Evolutionary conservation across 2,329 filamentous ascomycete genomes (phyloP).

Genomic region (Fusarium lateritium): DNA sequence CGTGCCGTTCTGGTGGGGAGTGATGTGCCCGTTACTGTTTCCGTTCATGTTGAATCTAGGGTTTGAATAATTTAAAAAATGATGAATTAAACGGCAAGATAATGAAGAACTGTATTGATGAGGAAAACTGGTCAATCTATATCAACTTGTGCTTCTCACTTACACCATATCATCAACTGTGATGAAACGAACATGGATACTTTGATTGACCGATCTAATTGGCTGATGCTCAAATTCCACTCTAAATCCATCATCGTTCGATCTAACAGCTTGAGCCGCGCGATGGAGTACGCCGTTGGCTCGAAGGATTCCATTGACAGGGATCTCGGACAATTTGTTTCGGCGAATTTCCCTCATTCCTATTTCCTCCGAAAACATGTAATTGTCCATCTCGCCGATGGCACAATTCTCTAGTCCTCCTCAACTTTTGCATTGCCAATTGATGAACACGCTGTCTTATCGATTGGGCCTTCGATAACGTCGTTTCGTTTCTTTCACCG

Average conservation of each 20-base stretch:
- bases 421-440: neutral
- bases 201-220: neutral
- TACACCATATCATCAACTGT: neutral
- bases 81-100: too few relatives aligned
- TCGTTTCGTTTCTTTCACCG: neutral
- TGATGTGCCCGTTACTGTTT: conserved; percentile 1
- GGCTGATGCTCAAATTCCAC: neutral
- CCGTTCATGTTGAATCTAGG: conserved; percentile 18
- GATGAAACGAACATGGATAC: neutral
- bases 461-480: neutral
- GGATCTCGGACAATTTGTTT: conserved; percentile 7
- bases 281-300: neutral
- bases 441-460: neutral
- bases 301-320: conserved; percentile 1
- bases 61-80: neutral
- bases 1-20: neutral
- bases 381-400: neutral
- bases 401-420: neutral
- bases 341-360: neutral
- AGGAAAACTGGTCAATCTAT: neutral
- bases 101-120: too few relatives aligned
- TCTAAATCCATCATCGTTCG: neutral
- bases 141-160: neutral
- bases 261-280: neutral
- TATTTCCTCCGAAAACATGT: neutral